Evolutionary conservation across 1,139 yeast genomes (phyloP).

Genomic region (Saccharomyces hybrid): DNA sequence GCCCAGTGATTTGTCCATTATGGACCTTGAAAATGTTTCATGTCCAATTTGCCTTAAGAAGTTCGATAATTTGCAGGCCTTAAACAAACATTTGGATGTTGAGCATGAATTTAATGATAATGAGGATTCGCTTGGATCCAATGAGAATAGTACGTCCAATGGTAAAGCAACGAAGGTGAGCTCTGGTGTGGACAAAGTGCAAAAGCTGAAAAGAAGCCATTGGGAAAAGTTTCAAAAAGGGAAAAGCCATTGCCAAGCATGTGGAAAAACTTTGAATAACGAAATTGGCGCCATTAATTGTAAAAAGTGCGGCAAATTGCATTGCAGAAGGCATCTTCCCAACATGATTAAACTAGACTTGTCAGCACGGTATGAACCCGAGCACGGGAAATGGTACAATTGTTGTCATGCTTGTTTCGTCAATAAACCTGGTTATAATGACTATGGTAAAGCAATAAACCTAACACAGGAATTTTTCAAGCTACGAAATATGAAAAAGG

Average conservation of each 20-base stretch:
- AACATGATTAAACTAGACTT: conserved; percentile 42
- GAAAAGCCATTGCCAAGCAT: conserved; percentile 34
- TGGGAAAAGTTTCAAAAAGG: conserved; percentile 48
- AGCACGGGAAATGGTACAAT: conserved; percentile 55
- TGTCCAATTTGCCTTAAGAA: conserved; percentile 70
- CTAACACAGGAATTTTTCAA: conserved; percentile 38
- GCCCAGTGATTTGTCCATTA: neutral
- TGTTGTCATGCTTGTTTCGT: conserved; percentile 61
- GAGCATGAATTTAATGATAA: conserved; percentile 40
- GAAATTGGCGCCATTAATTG: conserved; percentile 53
- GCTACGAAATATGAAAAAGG: conserved; percentile 36
- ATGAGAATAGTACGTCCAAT: neutral
- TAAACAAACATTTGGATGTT: conserved; percentile 69
- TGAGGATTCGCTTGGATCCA: conserved; percentile 2
- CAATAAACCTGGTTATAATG: conserved; percentile 47
- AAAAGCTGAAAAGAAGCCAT: conserved; percentile 44
- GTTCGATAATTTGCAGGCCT: conserved; percentile 48
- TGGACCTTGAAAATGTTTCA: neutral
- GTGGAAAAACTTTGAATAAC: conserved; percentile 38
- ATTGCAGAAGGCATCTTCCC: conserved; percentile 57
- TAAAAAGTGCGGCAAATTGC: conserved; percentile 63
- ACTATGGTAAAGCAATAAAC: conserved; percentile 38
- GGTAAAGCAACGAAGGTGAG: conserved; percentile 10
- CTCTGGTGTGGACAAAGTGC: neutral
- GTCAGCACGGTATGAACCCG: conserved; percentile 41